Evolutionary conservation across 768 basidiomycete species (phyloP), one percentile per base, ranked within the genome.

Genomic region (Russula emetica): DNA sequence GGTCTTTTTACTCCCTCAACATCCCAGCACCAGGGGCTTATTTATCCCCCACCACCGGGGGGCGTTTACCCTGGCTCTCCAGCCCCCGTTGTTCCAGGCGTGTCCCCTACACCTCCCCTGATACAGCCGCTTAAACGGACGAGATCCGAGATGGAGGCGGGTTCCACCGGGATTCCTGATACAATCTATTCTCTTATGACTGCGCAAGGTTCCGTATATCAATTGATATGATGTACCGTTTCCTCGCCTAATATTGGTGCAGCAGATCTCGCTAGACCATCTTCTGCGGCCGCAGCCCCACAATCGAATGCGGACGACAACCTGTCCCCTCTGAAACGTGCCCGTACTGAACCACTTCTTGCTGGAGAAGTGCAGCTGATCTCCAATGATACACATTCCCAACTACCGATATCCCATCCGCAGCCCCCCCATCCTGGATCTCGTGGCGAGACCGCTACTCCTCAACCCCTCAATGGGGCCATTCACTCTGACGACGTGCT

Each of bases 1-100:
- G 90, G 90, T 63, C 80, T 92, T 32, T 92, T 92, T 72, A 92
- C 90, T 28, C 90, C 90, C 4, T 90, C 90, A 24, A 91, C 92
- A 11, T 87, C 90, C 74, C 76, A 55, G 71, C 78, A 34, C 74
- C 80, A 67, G 78, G 81, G 60, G 72, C 77, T 69, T 51, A 74
- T 80, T 61, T 80, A 79, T 45, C 82, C 83, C 64, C 75, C 76
- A 34, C 82, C 86, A 40, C 86, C 85, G 55, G 78, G 77, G 36
- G 75, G 75, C 49, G 71, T 73, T n/a, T 82, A 82, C 66, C 76
- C 78, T 47, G 80, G 80, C 60, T 80, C 84, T 40, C 78, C 83
- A 81, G 18, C 81, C 80, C 34, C 64, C 66, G 11, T 64, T 67
- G 55, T 55, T 14, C 47, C 55, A 26, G 71, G 69, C 47, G 69